Conservation (phyloP, 148 eudicot species). For the Fallopia convolvulus region DNA sequence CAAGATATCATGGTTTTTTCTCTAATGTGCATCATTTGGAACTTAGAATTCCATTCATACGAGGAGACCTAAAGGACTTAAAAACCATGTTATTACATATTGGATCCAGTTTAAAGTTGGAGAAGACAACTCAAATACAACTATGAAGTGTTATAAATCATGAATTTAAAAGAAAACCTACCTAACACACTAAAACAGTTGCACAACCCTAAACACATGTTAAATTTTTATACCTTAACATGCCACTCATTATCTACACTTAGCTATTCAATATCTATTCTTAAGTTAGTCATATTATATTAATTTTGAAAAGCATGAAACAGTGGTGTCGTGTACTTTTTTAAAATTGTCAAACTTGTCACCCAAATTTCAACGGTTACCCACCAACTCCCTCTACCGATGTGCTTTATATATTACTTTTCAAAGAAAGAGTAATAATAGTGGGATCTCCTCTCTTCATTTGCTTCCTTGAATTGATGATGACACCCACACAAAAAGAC, state of each 20-base stretch:
- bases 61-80: not conserved
- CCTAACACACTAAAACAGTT: no score
- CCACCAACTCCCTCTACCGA: not conserved
- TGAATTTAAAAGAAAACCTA: not conserved
- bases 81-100: no score
- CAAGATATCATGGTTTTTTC: not conserved
- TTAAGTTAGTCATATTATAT: no score
- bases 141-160: not conserved
- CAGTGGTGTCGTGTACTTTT: no score
- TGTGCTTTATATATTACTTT: not conserved
- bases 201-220: no score
- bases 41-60: not conserved
- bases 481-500: not conserved
- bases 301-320: no score
- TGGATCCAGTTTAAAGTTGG: no score
- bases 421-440: not conserved
- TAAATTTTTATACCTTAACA: no score
- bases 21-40: not conserved
- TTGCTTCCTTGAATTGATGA: not conserved
- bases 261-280: no score
- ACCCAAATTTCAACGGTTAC: not conserved
- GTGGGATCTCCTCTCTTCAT: not conserved
- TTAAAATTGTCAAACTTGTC: not conserved
- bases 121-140: not conserved
- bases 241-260: no score